Evolutionary conservation across 176 grass and related monocot species (phyloP).

Genomic region (Guadua angustifolia): DNA sequence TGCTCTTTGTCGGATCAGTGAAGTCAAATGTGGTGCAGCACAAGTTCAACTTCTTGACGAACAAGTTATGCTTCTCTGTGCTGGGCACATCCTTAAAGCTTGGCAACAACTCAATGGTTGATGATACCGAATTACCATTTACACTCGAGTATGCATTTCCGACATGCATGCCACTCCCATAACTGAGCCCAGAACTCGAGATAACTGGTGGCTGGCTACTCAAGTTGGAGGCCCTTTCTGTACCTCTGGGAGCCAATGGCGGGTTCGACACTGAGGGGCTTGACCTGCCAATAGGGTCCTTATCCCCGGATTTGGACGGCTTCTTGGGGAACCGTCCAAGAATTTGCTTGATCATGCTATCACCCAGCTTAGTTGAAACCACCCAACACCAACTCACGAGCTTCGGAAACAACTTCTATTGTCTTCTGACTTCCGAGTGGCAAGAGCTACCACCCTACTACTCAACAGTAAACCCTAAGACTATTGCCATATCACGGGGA

Average conservation of each 20-base stretch:
- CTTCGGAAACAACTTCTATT: neutral
- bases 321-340: slow-evolving; percentile 77
- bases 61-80: slow-evolving; percentile 66
- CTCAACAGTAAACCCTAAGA: slow-evolving; percentile 47
- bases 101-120: slow-evolving; percentile 52
- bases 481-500: neutral
- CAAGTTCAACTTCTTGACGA: slow-evolving; percentile 71
- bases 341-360: slow-evolving; percentile 82
- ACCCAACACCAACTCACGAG: neutral
- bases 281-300: slow-evolving; percentile 52
- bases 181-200: slow-evolving; percentile 66
- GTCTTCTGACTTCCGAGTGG: neutral
- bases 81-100: slow-evolving; percentile 81
- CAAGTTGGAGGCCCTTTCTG: slow-evolving; percentile 45
- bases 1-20: slow-evolving; percentile 61
- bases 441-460: neutral
- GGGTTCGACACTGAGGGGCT: slow-evolving; percentile 37
- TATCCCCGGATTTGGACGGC: slow-evolving; percentile 68
- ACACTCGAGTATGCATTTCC: slow-evolving; percentile 45
- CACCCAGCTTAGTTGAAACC: slow-evolving; percentile 21
- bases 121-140: slow-evolving; percentile 35
- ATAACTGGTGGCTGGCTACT: slow-evolving; percentile 51
- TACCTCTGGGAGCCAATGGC: slow-evolving; percentile 37
- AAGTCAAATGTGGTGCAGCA: slow-evolving; percentile 74
- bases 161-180: slow-evolving; percentile 42